A percentile compares a stretch with the other conserved stretches of the same genome.
These are phyloP conservation scores for Ramalina peruviana DNA, from an alignment of 495 filamentous ascomycete species.

Conservation along the genomic window DNA sequence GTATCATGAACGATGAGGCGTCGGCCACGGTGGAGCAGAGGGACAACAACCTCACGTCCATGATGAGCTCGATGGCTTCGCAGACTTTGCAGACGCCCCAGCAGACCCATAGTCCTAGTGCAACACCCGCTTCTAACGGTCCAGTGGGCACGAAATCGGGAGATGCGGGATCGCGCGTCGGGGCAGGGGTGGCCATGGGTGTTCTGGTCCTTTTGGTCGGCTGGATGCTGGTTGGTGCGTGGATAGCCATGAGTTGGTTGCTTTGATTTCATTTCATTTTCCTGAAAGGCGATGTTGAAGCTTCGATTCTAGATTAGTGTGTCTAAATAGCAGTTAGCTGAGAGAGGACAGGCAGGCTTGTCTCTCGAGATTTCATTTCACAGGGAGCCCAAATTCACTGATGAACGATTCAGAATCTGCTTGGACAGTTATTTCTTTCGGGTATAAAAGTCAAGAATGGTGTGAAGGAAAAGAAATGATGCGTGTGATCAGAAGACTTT, in stretches of 20 bases:
- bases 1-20: neutral
- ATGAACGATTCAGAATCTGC: too few species aligned
- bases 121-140: neutral
- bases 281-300: too few species aligned
- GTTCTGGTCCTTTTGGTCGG: conserved; percentile 15
- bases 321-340: too few species aligned
- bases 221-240: conserved; percentile 13
- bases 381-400: too few species aligned
- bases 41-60: neutral
- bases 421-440: too few species aligned
- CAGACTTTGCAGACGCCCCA: neutral
- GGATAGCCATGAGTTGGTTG: conserved; percentile 15
- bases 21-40: neutral
- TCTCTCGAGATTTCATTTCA: too few species aligned
- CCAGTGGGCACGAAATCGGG: neutral
- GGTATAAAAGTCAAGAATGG: too few species aligned
- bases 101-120: neutral
- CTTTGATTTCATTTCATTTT: neutral
- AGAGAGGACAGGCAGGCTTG: too few species aligned
- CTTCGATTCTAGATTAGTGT: too few species aligned
- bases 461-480: too few species aligned
- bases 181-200: conserved; percentile 11
- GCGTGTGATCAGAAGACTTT: too few species aligned
- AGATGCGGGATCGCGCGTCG: conserved; percentile 10
- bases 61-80: neutral